Base-by-base conservation (phyloP, 1,284 basidiomycete genomes). In the Ceratobasidium sp. region DNA sequence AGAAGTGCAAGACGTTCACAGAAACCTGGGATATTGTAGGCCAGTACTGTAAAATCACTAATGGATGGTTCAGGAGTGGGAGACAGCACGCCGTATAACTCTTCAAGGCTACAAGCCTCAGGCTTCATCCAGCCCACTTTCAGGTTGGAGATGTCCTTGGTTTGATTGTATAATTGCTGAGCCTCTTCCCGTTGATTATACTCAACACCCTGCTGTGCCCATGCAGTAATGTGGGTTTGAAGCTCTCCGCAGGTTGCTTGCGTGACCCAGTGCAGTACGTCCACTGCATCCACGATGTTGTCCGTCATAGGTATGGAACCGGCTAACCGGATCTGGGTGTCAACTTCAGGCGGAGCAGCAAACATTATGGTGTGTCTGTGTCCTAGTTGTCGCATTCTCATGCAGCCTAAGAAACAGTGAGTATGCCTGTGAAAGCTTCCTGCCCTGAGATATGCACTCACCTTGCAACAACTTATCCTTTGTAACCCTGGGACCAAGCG, bases 381-480 rank as follows among this genome's bases (percentile, higher is more conserved):
- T 3, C 85, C 85, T 0, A 85, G 77, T 69, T 81, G 79, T 2
- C 84, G 78, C 84, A 85, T 81, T 29, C 82, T 77, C 82, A 84
- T 83, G 55, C 82, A 84, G 0, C 80, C 82, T 82, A 34, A n/a
- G 17, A 42, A 5, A 45, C n/a, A n/a, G n/a, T n/a, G n/a, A n/a
- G n/a, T n/a, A n/a, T n/a, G n/a, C n/a, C n/a, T n/a, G n/a, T n/a
- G n/a, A n/a, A n/a, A n/a, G n/a, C n/a, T n/a, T n/a, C n/a, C n/a
- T n/a, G n/a, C n/a, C n/a, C n/a, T n/a, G n/a, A n/a, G n/a, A n/a
- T n/a, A n/a, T n/a, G n/a, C n/a, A n/a, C 78, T 68, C 70, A 83
- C 85, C 86, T 79, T 86, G 85, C 3, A 81, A 76, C 15, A 86
- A 73, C 45, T 81, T 77, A 73, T 87, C 85, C 56, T 87, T 86